Base-by-base conservation (phyloP, 345 rosid genomes). In the Capsella bursapastoris region DNA sequence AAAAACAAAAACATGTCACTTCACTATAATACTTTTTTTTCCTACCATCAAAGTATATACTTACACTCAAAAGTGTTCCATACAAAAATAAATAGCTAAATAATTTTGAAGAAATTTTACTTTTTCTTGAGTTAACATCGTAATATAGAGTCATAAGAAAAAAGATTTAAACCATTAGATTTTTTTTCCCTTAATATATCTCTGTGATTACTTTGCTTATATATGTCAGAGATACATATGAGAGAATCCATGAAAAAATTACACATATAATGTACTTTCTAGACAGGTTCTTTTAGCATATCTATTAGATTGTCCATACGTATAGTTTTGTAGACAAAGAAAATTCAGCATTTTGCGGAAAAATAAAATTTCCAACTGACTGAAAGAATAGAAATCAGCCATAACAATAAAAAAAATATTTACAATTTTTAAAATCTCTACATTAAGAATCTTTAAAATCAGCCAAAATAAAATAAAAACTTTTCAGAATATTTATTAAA, bases 341-440 rank as follows among this genome's bases (percentile, higher is more conserved):
- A 66, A 74, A 58, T 28, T 48, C 7, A 66, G 56, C 32, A 74
- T 35, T 57, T 66, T 48, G 61, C 16, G 52, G 60, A 38, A 7
- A 16, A 8, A 34, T 34, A 5, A 37, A 72, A 73, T 22, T 2
- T 2, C 74, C 34, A 73, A 57, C 50, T 10, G 29, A 41, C 27
- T 44, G 22, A 34, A 57, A 34, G 25, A 53, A 28, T 1, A 29
- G 16, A 51, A 32, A 57, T 8, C 45, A 50, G 7, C 48, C 55
- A 45, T 8, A 11, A 57, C 32, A 57, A 67, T 25, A 3, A 31
- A 34, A 2, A 3, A 32, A 28, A 22, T 16, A 16, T 16, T 16
- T 1, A 22, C 22, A 22, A 22, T 22, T 22, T 22, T 22, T 22
- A 22, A 22, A 22, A 22, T 22, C 25, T 22, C 0, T 22, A 22